phyloP scores from a whole-genome alignment of 176 grass and related monocot genomes.

The Bonia amplexicaulis region DNA sequence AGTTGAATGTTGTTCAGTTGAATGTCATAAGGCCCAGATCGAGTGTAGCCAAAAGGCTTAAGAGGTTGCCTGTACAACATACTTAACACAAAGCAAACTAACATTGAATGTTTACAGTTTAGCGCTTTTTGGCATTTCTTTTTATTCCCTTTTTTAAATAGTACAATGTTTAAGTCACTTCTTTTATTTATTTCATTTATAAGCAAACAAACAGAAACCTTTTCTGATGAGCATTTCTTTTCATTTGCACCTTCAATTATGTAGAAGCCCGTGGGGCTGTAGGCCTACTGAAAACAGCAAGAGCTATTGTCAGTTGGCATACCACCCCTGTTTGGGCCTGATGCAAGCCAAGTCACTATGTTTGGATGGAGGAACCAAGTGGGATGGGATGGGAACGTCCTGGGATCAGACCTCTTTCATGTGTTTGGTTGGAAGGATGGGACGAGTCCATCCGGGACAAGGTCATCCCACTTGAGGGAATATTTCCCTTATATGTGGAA shows the following conservation, averaged over 20 bases:
- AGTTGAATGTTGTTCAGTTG: neutral
- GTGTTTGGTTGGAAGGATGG: too few species aligned
- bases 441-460: too few species aligned
- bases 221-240: neutral
- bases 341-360: neutral
- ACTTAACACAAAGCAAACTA: neutral
- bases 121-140: neutral
- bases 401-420: too few species aligned
- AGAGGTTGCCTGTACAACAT: neutral
- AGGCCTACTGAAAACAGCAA: neutral
- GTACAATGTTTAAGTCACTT: neutral
- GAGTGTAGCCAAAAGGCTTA: neutral
- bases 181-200: slow-evolving; percentile 1
- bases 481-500: too few species aligned
- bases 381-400: too few species aligned
- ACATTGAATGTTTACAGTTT: neutral
- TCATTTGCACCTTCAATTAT: neutral
- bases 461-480: too few species aligned
- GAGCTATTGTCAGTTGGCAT: neutral
- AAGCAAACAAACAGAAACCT: slow-evolving; percentile 15
- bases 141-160: neutral
- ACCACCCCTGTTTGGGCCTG: neutral
- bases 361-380: too few species aligned
- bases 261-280: neutral
- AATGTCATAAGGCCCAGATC: neutral